Evolutionary conservation across 2,329 filamentous ascomycete genomes (phyloP), one percentile per base, ranked within the genome.

Genomic region (Fusarium sp.): DNA sequence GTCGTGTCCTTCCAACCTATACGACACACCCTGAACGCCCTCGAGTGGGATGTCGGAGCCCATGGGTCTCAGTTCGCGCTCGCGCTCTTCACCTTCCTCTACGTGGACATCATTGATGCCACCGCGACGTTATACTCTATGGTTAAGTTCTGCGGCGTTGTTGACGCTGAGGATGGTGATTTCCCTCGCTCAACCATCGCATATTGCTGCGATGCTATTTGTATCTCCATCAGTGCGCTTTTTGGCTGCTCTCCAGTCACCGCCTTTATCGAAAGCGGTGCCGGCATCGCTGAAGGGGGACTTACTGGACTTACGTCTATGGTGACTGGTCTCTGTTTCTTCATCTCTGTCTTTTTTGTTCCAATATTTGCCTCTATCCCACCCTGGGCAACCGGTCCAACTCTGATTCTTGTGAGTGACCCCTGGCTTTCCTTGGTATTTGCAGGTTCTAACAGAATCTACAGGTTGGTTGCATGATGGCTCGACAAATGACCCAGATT

Each of bases 161-260:
- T 92, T 72, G 87, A 91, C 75, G 80, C 87, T 71, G 84, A 87
- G 32, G 89, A 91, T 4, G 89, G 90, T 20, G 94, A 96, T 78
- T 97, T 97, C 64, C 93, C 95, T 64, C 91, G 94, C 32, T 95
- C 93, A 4, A 93, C 94, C 0, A 84, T 95, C 20, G 94, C 94
- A 4, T 94, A 93, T 80, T 90, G 87, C 69, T 88, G 88, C 4
- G 92, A 94, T 68, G 91, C 92, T 1, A 80, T 90, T 6, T 88
- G 88, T 57, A 92, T 94, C 70, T 91, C 91, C 0, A 89, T 94
- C 57, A 90, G 91, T 6, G 87, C 90, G 0, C 84, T 94, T 0
- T 86, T 94, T 47, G 92, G 91, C 6, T 88, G 86, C 63, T 91
- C 91, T 0, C 92, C 92, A 0, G 90, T 92, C 1, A 94, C 92